phyloP scores from a whole-genome alignment of 2,329 filamentous ascomycete genomes.

The Pestalotiopsis sp. region DNA sequence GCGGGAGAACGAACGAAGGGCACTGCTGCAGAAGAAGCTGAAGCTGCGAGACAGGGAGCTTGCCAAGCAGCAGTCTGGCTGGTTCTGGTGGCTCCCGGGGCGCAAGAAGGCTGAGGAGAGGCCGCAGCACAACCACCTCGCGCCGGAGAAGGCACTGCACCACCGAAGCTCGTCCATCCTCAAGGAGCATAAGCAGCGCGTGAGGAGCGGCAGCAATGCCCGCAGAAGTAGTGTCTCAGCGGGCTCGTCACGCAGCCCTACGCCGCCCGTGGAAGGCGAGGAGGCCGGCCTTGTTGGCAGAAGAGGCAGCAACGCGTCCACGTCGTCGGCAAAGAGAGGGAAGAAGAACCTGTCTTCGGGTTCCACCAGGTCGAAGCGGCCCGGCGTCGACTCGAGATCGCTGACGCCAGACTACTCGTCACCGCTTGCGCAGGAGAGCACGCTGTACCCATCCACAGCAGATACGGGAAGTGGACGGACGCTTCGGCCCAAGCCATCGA shows the following conservation, averaged over 20 bases:
- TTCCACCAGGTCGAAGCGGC: conserved; percentile 41
- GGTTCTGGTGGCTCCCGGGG: conserved; percentile 88
- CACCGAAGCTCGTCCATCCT: conserved; percentile 44
- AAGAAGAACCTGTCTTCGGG: conserved; percentile 49
- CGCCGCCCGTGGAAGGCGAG: conserved; percentile 49
- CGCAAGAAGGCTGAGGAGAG: conserved; percentile 41
- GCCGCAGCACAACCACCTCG: conserved; percentile 18
- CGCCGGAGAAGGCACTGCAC: conserved; percentile 38
- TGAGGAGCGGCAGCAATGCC: conserved; percentile 50
- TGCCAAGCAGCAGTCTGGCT: conserved; percentile 68
- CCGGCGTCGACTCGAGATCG: conserved; percentile 50
- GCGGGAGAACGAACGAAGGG: conserved; percentile 86
- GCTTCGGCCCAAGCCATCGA: conserved; percentile 12
- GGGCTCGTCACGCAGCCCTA: conserved; percentile 51
- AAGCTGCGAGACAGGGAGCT: conserved; percentile 68
- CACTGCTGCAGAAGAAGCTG: conserved; percentile 70
- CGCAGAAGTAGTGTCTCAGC: conserved; percentile 52
- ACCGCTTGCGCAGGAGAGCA: conserved; percentile 53
- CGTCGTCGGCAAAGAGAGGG: conserved; percentile 50
- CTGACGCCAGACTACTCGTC: conserved; percentile 58
- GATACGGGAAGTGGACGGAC: conserved; percentile 9
- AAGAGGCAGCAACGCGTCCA: conserved; percentile 49
- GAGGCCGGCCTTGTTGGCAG: conserved; percentile 35
- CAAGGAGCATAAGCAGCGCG: conserved; percentile 45
- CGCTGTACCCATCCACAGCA: conserved; percentile 18